Conservation (phyloP, 352 stramenopile species). For the Halophytophthora batemanensis region DNA sequence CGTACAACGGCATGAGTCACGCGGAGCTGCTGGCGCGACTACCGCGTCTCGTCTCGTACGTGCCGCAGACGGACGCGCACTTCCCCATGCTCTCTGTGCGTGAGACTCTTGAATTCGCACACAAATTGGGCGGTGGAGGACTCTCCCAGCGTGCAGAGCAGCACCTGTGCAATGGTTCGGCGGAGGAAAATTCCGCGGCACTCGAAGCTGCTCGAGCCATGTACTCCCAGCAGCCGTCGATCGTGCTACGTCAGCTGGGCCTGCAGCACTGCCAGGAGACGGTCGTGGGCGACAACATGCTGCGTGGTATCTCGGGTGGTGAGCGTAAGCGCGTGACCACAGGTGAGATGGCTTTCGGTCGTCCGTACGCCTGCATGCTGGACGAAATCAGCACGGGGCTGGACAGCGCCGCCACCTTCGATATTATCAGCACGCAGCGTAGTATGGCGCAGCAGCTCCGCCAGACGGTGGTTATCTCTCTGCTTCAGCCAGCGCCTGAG, state of each 20-base stretch:
- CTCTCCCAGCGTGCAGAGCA: conserved; percentile 24
- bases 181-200: conserved; percentile 13
- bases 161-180: conserved; percentile 10
- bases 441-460: conserved; percentile 11
- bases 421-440: conserved; percentile 12
- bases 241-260: conserved; percentile 25
- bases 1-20: conserved; percentile 23
- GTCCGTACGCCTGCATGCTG: conserved; percentile 27
- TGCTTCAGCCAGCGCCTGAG: conserved; percentile 86
- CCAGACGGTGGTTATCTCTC: conserved; percentile 34
- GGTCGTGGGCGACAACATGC: conserved; percentile 33
- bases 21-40: conserved; percentile 11
- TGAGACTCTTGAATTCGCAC: conserved; percentile 88
- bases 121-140: conserved; percentile 51
- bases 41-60: conserved; percentile 31
- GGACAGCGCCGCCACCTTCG: conserved; percentile 32
- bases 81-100: conserved; percentile 32
- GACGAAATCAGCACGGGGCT: conserved; percentile 49
- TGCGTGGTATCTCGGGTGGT: conserved; percentile 56
- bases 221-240: conserved; percentile 10
- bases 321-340: conserved; percentile 68
- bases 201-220: conserved; percentile 10
- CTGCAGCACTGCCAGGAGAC: conserved; percentile 27
- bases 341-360: conserved; percentile 78
- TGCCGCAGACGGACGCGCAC: conserved; percentile 47